Conservation (phyloP, 768 basidiomycete species). For the Auricularia sp. region DNA sequence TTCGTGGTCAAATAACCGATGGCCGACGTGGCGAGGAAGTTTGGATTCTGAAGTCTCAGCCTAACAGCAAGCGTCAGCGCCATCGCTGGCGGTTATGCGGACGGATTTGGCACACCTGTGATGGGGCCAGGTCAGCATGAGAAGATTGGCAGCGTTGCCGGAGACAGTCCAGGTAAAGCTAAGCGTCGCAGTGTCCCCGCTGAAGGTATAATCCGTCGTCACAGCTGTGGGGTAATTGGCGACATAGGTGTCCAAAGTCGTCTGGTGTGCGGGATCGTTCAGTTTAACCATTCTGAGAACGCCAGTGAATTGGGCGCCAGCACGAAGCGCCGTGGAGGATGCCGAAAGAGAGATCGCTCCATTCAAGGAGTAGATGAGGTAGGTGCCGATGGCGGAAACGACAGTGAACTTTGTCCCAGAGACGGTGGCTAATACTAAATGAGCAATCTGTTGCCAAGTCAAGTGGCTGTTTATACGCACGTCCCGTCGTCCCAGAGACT, state of each 20-base stretch:
- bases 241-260: slow-evolving; percentile 21
- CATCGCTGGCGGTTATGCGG: background rate
- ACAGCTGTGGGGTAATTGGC: slow-evolving; percentile 22
- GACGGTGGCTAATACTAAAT: slow-evolving; percentile 13
- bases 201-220: slow-evolving; percentile 20
- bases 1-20: slow-evolving; percentile 25
- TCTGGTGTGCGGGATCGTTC: slow-evolving; percentile 13
- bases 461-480: background rate
- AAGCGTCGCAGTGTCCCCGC: slow-evolving; percentile 20
- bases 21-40: slow-evolving; percentile 15
- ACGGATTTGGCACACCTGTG: slow-evolving; percentile 19
- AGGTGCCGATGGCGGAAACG: slow-evolving; percentile 21
- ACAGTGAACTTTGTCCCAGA: slow-evolving; percentile 22
- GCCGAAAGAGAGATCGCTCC: slow-evolving; percentile 22
- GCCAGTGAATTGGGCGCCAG: slow-evolving; percentile 17
- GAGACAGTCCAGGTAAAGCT: slow-evolving; percentile 23
- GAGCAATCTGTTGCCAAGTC: background rate
- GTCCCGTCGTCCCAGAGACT: slow-evolving; percentile 5
- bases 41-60: slow-evolving; percentile 10
- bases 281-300: slow-evolving; percentile 19
- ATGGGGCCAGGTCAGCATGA: slow-evolving; percentile 28
- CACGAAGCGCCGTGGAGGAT: slow-evolving; percentile 14
- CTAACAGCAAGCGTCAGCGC: background rate
- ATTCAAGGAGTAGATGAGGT: slow-evolving; percentile 23
- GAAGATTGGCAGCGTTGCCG: slow-evolving; percentile 18